phyloP scores from a whole-genome alignment of 2,329 filamentous ascomycete genomes.

The Beauveria medogensis region DNA sequence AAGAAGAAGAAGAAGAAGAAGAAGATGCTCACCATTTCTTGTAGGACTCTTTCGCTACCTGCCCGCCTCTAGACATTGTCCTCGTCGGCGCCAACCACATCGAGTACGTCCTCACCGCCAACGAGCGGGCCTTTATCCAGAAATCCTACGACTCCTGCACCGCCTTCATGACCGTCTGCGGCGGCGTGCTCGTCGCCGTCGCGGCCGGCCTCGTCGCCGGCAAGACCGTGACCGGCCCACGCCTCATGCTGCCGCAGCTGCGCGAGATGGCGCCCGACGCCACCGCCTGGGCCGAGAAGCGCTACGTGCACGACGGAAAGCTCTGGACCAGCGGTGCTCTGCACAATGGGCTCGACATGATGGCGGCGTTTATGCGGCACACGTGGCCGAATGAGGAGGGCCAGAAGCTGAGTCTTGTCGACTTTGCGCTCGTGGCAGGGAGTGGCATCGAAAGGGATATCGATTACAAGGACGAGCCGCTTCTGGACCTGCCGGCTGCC shows the following conservation, averaged over 20 bases:
- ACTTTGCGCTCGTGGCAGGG: constrained; percentile 15
- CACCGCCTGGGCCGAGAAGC: constrained; percentile 30
- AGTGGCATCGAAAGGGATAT: constrained; percentile 23
- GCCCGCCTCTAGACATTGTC: constrained; percentile 32
- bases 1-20: too few relatives aligned
- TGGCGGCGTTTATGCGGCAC: constrained; percentile 21
- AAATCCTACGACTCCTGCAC: constrained; percentile 25
- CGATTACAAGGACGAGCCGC: constrained; percentile 23
- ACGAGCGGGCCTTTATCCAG: constrained; percentile 29
- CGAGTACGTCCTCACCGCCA: constrained; percentile 21
- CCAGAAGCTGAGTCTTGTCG: constrained; percentile 13
- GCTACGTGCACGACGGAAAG: constrained; percentile 28
- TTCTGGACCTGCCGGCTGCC: background rate
- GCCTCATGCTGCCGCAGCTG: constrained; percentile 20
- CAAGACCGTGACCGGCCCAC: constrained; percentile 31
- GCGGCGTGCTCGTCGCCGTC: constrained; percentile 24
- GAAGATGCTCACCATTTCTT: background rate
- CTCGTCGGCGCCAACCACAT: constrained; percentile 29
- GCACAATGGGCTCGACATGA: constrained; percentile 28
- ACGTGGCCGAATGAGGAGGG: constrained; percentile 21
- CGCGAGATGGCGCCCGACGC: constrained; percentile 20
- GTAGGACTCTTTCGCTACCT: constrained; percentile 31
- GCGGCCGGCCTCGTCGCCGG: constrained; percentile 28
- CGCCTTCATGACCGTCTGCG: constrained; percentile 33
- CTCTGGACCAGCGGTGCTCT: constrained; percentile 28